Evolutionary conservation across 2,329 filamentous ascomycete species (phyloP).

Genomic region (Alternaria solani): DNA sequence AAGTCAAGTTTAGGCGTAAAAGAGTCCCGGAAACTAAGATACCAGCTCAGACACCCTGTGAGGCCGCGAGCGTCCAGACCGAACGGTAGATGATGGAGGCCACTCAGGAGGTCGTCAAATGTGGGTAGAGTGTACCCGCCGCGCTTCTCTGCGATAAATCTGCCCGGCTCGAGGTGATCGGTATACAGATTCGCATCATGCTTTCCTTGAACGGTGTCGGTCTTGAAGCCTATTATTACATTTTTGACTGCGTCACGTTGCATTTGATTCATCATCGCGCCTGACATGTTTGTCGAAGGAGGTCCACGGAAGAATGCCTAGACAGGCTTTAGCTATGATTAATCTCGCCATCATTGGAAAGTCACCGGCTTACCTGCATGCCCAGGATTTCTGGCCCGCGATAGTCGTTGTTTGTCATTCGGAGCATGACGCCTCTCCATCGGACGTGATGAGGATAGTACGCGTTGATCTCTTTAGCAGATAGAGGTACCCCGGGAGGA

Average conservation of each 20-base stretch:
- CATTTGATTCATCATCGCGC: conserved; percentile 19
- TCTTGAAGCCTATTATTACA: conserved; percentile 21
- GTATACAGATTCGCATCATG: conserved; percentile 25
- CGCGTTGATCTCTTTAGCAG: conserved; percentile 35
- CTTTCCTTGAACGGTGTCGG: conserved; percentile 16
- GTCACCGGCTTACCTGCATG: conserved; percentile 24
- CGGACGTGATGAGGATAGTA: conserved; percentile 42
- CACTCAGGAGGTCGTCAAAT: conserved; percentile 32
- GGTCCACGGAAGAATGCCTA: conserved; percentile 30
- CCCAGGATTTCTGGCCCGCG: conserved; percentile 28
- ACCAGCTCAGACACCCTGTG: conserved; percentile 35
- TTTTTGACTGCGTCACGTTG: conserved; percentile 24
- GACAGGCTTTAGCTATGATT: not conserved
- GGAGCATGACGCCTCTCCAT: conserved; percentile 32
- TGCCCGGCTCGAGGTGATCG: conserved; percentile 12
- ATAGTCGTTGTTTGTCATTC: conserved; percentile 34
- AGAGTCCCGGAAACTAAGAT: conserved; percentile 14
- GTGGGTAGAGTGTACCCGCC: conserved; percentile 23
- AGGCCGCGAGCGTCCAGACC: conserved; percentile 32
- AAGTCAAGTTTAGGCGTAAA: conserved; percentile 35
- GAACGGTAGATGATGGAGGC: conserved; percentile 26
- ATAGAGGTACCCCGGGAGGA: conserved; percentile 35
- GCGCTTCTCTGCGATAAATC: conserved; percentile 10
- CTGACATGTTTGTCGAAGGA: conserved; percentile 8
- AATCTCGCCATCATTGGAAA: not conserved